These are phyloP conservation scores for Trichocladium antarcticum DNA, from an alignment of 495 filamentous ascomycete genomes.

Conservation along the genomic window DNA sequence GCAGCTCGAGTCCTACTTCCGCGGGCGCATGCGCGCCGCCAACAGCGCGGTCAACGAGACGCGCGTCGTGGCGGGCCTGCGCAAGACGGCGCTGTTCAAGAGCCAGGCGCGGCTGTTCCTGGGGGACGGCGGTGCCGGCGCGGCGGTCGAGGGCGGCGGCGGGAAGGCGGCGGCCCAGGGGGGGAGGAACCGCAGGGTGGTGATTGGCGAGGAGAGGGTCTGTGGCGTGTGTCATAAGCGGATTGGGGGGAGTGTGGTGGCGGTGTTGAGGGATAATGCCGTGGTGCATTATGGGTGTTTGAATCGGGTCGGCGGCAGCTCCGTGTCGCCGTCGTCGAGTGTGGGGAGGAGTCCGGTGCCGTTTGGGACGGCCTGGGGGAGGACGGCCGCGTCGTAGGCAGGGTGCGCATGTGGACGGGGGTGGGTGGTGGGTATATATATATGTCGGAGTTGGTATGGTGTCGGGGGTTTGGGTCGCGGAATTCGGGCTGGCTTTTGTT, in stretches of 20 bases:
- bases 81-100: conserved; percentile 60
- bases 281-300: conserved; percentile 83
- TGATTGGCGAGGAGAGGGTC: conserved; percentile 73
- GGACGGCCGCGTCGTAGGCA: background rate
- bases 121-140: conserved; percentile 48
- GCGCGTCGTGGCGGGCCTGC: conserved; percentile 59
- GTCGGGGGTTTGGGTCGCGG: no score
- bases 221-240: conserved; percentile 89
- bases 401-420: no score
- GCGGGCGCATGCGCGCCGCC: conserved; percentile 76
- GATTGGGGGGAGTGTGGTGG: conserved; percentile 77
- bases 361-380: conserved; percentile 13
- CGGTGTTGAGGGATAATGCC: conserved; percentile 42
- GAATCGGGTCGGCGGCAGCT: conserved; percentile 30
- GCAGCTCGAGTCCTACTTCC: conserved; percentile 84
- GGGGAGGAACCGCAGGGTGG: conserved; percentile 59
- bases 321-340: no score
- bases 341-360: background rate
- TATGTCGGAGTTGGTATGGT: no score
- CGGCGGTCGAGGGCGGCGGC: no score
- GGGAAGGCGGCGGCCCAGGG: conserved; percentile 25
- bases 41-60: conserved; percentile 69
- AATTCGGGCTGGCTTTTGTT: no score
- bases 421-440: no score
- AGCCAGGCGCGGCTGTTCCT: conserved; percentile 61